phyloP scores from a whole-genome alignment of 495 filamentous ascomycete genomes.

The Acidomyces sp. region DNA sequence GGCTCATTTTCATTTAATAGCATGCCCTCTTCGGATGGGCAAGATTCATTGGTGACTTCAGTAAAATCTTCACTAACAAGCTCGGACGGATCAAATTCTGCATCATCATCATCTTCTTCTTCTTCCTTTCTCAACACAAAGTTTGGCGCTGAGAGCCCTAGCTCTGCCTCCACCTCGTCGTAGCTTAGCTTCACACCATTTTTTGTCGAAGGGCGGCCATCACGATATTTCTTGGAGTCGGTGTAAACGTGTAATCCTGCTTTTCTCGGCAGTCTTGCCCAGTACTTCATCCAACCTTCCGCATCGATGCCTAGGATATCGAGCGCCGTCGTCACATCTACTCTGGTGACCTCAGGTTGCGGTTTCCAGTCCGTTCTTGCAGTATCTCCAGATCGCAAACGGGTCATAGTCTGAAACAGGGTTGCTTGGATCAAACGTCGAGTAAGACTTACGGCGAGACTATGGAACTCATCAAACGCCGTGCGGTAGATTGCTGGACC shows the following conservation, averaged over 20 bases:
- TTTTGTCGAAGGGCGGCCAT: slow-evolving; percentile 10
- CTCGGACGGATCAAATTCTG: not conserved
- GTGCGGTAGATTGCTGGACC: slow-evolving; percentile 51
- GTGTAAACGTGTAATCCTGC: slow-evolving; percentile 9
- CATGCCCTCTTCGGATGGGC: too few relatives aligned
- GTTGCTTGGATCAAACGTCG: slow-evolving; percentile 52
- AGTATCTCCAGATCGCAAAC: slow-evolving; percentile 33
- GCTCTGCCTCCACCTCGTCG: slow-evolving; percentile 11
- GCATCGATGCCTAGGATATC: slow-evolving; percentile 1
- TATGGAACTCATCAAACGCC: slow-evolving; percentile 60
- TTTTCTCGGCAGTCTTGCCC: slow-evolving; percentile 7
- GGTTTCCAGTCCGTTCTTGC: slow-evolving; percentile 13
- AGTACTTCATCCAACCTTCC: slow-evolving; percentile 5
- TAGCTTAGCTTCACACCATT: slow-evolving; percentile 9
- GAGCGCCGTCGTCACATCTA: slow-evolving; percentile 7
- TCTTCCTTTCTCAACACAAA: not conserved
- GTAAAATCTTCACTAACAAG: not conserved
- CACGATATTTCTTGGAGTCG: slow-evolving; percentile 4
- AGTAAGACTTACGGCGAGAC: slow-evolving; percentile 52
- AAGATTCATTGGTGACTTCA: too few relatives aligned
- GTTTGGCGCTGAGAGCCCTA: too few relatives aligned
- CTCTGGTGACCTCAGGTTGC: slow-evolving; percentile 4
- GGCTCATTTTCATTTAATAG: too few relatives aligned
- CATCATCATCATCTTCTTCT: not conserved
- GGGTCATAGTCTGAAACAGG: slow-evolving; percentile 53